These are phyloP conservation scores for Massariosphaeria phaeospora DNA, from an alignment of 495 filamentous ascomycete species.

Conservation along the genomic window DNA sequence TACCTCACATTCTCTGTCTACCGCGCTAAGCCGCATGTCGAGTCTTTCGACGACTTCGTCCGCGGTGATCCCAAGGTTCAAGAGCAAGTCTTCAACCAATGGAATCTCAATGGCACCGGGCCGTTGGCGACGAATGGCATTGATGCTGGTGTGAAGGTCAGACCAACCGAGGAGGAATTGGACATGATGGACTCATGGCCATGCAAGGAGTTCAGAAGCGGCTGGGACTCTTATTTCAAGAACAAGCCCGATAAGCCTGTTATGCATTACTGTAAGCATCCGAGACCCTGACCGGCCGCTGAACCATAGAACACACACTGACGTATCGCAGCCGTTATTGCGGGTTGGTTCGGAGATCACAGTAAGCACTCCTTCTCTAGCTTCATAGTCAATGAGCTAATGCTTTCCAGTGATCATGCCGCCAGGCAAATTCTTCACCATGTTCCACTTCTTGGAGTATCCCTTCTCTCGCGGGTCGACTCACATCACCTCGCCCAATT, in stretches of 20 bases:
- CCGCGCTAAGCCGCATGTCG: constrained; percentile 69
- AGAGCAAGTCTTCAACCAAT: constrained; percentile 54
- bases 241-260: constrained; percentile 81
- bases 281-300: too few relatives aligned
- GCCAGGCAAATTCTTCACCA: constrained; percentile 76
- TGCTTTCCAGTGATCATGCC: constrained; percentile 44
- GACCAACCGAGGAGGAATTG: constrained; percentile 66
- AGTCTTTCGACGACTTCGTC: constrained; percentile 77
- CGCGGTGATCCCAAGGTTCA: constrained; percentile 64
- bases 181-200: constrained; percentile 52
- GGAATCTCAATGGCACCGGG: constrained; percentile 73
- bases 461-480: constrained; percentile 72
- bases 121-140: constrained; percentile 81
- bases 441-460: constrained; percentile 85
- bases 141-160: constrained; percentile 75
- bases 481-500: constrained; percentile 65
- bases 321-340: constrained; percentile 30
- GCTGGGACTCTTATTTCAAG: constrained; percentile 81
- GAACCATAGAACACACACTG: background rate
- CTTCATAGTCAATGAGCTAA: constrained; percentile 6
- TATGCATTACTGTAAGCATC: constrained; percentile 58
- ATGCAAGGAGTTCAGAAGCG: constrained; percentile 58
- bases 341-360: constrained; percentile 39
- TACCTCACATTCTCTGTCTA: constrained; percentile 75
- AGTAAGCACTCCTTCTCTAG: background rate